A percentile compares a stretch with the other conserved stretches of the same genome.
These are phyloP conservation scores for Aspergillus pseudotamarii DNA, from an alignment of 2,329 filamentous ascomycete genomes.

Conservation along the genomic window DNA sequence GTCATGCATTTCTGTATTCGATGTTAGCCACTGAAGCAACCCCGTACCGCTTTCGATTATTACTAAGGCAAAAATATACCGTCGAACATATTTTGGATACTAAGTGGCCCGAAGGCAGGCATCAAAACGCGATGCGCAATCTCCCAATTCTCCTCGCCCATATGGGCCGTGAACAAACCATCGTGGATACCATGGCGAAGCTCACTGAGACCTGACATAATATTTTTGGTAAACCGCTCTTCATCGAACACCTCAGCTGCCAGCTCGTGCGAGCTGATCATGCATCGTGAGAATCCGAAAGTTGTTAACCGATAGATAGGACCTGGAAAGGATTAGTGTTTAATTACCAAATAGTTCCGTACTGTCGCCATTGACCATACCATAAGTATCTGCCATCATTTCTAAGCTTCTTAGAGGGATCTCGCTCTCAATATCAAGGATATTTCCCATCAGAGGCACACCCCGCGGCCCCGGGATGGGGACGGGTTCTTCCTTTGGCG, in stretches of 20 bases:
- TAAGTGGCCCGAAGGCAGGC: constrained; percentile 51
- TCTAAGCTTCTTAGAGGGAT: not conserved
- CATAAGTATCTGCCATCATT: not conserved
- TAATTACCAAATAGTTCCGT: not conserved
- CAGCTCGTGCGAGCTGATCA: constrained; percentile 57
- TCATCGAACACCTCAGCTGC: constrained; percentile 68
- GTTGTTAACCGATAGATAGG: constrained; percentile 61
- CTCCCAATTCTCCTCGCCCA: constrained; percentile 61
- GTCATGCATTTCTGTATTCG: constrained; percentile 41
- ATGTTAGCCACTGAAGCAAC: not conserved
- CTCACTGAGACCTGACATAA: constrained; percentile 54
- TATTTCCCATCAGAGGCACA: not conserved
- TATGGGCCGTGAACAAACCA: constrained; percentile 65
- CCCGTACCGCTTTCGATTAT: not conserved
- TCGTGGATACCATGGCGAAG: constrained; percentile 64
- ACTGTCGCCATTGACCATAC: not conserved
- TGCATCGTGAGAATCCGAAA: constrained; percentile 48
- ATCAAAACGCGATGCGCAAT: constrained; percentile 58
- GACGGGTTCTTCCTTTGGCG: not conserved
- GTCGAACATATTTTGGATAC: constrained; percentile 48
- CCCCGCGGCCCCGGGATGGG: not conserved
- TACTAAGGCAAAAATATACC: constrained; percentile 21
- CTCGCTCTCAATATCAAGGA: constrained; percentile 4
- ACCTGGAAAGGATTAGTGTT: constrained; percentile 40
- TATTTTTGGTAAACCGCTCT: constrained; percentile 63